phyloP scores from a whole-genome alignment of 371 early-diverging fungal species.

The Cokeromyces recurvatus region DNA sequence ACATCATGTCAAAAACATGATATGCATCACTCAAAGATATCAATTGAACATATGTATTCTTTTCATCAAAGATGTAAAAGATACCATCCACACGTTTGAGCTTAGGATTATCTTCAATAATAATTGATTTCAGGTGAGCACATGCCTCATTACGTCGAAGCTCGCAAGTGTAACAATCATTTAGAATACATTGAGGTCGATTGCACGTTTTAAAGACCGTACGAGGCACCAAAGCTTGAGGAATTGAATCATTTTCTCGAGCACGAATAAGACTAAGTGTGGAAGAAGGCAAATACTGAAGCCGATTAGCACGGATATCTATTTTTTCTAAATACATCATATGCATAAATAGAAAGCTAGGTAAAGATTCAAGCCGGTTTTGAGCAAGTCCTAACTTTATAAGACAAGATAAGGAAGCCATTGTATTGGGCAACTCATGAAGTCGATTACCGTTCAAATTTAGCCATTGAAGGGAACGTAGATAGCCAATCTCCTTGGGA shows the following conservation, averaged over 20 bases:
- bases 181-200: too few species aligned
- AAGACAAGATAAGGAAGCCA: conserved; percentile 47
- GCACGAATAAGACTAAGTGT: conserved; percentile 15
- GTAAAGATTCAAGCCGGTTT: conserved; percentile 53
- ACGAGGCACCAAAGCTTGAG: too few species aligned
- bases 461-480: conserved; percentile 58
- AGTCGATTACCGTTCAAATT: conserved; percentile 67
- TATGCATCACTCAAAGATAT: too few species aligned
- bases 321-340: conserved; percentile 38
- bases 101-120: too few species aligned
- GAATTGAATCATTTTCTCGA: conserved; percentile 9
- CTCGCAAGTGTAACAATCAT: too few species aligned
- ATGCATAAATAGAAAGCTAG: conserved; percentile 30
- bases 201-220: too few species aligned
- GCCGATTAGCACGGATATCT: conserved; percentile 46
- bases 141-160: too few species aligned
- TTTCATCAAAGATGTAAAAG: too few species aligned
- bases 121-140: too few species aligned
- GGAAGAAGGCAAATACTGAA: conserved; percentile 40
- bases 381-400: conserved; percentile 69
- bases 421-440: conserved; percentile 44
- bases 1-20: too few species aligned
- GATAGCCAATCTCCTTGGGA: conserved; percentile 49
- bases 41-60: too few species aligned
- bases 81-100: too few species aligned